Evolutionary conservation across 73 alveolate genomes (phyloP).

Genomic region (Diophrys appendiculata): DNA sequence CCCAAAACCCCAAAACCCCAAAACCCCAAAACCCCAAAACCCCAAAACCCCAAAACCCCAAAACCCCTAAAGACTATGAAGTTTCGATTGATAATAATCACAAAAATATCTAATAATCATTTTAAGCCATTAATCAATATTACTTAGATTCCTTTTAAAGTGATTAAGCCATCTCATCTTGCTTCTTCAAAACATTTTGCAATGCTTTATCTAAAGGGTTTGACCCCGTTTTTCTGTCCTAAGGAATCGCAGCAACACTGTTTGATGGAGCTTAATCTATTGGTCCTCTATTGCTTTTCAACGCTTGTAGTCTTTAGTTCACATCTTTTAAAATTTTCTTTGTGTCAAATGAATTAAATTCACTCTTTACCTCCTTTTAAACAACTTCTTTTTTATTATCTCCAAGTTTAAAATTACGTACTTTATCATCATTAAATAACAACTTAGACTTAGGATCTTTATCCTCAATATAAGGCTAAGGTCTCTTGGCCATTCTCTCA

Average conservation of each 20-base stretch:
- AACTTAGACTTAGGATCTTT: background rate
- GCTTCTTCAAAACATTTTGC: background rate
- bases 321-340: background rate
- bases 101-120: too few species aligned
- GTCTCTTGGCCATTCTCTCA: background rate
- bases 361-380: background rate
- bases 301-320: background rate
- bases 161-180: too few species aligned
- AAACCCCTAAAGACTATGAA: too few species aligned
- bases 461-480: background rate
- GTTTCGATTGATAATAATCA: too few species aligned
- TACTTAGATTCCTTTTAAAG: too few species aligned
- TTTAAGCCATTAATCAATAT: too few species aligned
- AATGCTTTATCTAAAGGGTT: background rate
- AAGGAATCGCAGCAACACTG: background rate
- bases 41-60: too few species aligned
- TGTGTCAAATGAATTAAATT: background rate
- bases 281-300: background rate
- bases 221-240: too few species aligned
- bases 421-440: background rate
- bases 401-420: background rate
- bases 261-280: background rate
- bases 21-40: too few species aligned
- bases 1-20: too few species aligned
- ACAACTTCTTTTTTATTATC: background rate